These are phyloP conservation scores for Mycena leptocephala DNA, from an alignment of 768 basidiomycete genomes.

Conservation along the genomic window DNA sequence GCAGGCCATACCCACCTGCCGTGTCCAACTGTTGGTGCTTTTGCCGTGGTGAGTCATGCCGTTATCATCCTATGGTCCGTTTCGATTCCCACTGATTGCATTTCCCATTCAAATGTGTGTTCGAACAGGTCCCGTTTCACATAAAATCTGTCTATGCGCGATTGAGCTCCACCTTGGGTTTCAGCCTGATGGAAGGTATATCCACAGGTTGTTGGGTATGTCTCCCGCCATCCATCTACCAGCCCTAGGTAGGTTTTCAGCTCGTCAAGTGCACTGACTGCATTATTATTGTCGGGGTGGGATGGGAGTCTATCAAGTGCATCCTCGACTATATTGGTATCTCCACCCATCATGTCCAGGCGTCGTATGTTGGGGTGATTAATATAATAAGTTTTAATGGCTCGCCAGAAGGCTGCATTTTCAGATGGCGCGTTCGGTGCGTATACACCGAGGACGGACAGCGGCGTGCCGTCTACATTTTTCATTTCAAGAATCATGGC, in stretches of 20 bases:
- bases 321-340: background rate
- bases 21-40: background rate
- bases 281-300: background rate
- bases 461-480: too few species aligned
- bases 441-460: constrained; percentile 50
- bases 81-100: background rate
- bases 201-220: background rate
- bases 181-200: background rate
- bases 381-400: too few species aligned
- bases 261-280: background rate
- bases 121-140: background rate
- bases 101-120: background rate
- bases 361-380: background rate
- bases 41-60: background rate
- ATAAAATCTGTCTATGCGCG: background rate
- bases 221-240: background rate
- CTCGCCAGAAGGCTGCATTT: background rate
- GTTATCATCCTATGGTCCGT: background rate
- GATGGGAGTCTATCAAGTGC: background rate
- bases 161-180: background rate
- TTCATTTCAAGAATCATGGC: constrained; percentile 16
- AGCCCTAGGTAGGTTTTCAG: background rate
- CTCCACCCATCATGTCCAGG: background rate
- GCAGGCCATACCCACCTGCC: too few species aligned
- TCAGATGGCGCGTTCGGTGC: constrained; percentile 46